Evolutionary conservation across 331 rosid genomes (phyloP).

Genomic region (Spiraea crenata): DNA sequence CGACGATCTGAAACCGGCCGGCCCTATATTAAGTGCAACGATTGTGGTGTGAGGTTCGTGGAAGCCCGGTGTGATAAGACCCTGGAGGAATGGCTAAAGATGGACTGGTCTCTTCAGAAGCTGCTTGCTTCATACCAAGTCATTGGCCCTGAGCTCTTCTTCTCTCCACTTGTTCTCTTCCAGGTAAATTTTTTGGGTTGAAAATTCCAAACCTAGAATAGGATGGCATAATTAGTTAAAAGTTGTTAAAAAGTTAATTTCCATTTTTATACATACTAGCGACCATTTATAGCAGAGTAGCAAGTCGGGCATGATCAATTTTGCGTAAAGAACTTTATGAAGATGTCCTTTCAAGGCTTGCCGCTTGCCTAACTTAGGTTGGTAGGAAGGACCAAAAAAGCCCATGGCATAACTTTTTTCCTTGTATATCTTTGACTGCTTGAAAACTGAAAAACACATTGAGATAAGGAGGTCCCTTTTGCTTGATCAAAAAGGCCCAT

Average conservation of each 20-base stretch:
- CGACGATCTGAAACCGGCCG: slow-evolving; percentile 61
- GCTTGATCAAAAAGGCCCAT: too few relatives aligned
- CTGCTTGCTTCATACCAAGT: slow-evolving; percentile 53
- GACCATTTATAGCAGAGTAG: too few relatives aligned
- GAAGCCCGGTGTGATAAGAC: slow-evolving; percentile 60
- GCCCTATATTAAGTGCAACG: slow-evolving; percentile 74
- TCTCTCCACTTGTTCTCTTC: slow-evolving; percentile 61
- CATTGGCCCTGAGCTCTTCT: slow-evolving; percentile 74
- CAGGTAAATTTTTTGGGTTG: slow-evolving; percentile 42
- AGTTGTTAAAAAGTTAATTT: neutral
- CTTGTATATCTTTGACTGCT: too few relatives aligned
- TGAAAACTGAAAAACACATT: too few relatives aligned
- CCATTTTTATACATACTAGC: neutral
- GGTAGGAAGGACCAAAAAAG: too few relatives aligned
- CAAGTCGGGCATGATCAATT: too few relatives aligned
- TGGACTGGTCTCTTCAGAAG: slow-evolving; percentile 43
- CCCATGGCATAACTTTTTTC: too few relatives aligned
- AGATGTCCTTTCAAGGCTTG: too few relatives aligned
- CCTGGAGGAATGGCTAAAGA: slow-evolving; percentile 50
- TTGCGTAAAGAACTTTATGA: too few relatives aligned
- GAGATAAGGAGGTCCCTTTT: too few relatives aligned
- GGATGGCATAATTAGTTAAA: neutral
- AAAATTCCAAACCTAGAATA: neutral
- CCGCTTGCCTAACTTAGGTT: too few relatives aligned
- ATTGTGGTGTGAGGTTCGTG: slow-evolving; percentile 72